Percentiles rank a stretch among this genome's conserved stretches.
phyloP scores from a whole-genome alignment of 768 basidiomycete species.

The Podaxis rugospora region DNA sequence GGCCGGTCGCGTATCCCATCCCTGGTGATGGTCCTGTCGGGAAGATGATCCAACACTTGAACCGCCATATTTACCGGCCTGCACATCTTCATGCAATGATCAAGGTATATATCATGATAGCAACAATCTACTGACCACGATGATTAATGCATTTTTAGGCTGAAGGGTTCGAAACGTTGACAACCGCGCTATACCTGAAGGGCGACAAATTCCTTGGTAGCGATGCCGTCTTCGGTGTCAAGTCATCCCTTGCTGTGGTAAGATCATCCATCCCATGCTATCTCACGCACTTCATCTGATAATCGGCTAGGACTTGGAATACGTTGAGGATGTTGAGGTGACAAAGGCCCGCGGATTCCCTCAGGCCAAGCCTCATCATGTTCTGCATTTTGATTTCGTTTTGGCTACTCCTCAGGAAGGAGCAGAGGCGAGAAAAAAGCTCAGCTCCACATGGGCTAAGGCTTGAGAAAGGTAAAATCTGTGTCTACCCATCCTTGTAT shows the following conservation, averaged over 20 bases:
- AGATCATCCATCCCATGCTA: conserved; percentile 18
- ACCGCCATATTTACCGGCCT: conserved; percentile 73
- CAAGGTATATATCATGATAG: conserved; percentile 32
- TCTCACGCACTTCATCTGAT: not conserved
- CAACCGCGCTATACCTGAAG: conserved; percentile 72
- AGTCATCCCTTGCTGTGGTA: conserved; percentile 73
- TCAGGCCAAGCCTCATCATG: conserved; percentile 32
- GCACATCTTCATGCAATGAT: conserved; percentile 78
- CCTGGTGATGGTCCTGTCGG: conserved; percentile 79
- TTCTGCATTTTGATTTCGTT: conserved; percentile 37
- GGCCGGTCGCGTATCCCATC: conserved; percentile 66
- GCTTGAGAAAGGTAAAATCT: not conserved
- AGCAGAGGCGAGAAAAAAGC: conserved; percentile 24
- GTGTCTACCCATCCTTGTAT: not conserved
- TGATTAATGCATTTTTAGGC: conserved; percentile 39
- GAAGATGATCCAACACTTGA: conserved; percentile 46
- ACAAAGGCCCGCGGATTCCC: conserved; percentile 53
- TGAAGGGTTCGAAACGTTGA: conserved; percentile 66
- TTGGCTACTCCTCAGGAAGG: conserved; percentile 37
- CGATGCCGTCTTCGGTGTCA: conserved; percentile 82
- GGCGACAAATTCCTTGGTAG: conserved; percentile 62
- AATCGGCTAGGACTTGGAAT: conserved; percentile 41
- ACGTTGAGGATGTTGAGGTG: conserved; percentile 49
- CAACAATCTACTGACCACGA: not conserved
- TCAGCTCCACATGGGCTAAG: not conserved